phyloP scores from a whole-genome alignment of 164 flowering plant genomes.

The Brasenia schreberi region DNA sequence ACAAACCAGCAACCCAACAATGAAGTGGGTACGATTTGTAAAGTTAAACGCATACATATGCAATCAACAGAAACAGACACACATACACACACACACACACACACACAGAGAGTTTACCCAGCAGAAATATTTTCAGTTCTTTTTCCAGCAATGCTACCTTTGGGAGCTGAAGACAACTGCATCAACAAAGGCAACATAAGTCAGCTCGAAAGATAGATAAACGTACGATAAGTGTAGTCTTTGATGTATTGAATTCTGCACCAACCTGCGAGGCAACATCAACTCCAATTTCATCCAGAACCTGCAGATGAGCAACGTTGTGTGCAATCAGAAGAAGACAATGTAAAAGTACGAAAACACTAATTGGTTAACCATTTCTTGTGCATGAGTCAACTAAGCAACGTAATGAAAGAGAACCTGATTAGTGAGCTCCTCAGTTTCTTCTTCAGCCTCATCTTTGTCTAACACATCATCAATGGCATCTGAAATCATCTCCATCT shows the following conservation, averaged over 20 bases:
- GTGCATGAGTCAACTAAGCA: not conserved
- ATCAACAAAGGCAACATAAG: not conserved
- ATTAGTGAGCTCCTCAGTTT: constrained; percentile 88
- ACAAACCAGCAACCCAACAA: no score
- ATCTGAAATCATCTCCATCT: constrained; percentile 95
- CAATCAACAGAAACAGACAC: no score
- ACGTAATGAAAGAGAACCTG: constrained; percentile 28
- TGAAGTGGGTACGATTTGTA: no score
- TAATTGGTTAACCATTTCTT: not conserved
- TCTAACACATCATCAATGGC: constrained; percentile 85
- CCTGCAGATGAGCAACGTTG: constrained; percentile 21
- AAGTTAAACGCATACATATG: no score
- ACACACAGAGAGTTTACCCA: not conserved
- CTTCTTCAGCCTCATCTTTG: constrained; percentile 94
- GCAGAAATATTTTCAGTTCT: constrained; percentile 24
- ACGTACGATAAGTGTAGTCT: no score
- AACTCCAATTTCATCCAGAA: constrained; percentile 91
- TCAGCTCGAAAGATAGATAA: not conserved
- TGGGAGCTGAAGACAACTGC: constrained; percentile 91
- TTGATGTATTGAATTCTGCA: not conserved
- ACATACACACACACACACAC: not conserved
- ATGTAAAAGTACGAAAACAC: not conserved
- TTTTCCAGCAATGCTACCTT: constrained; percentile 62
- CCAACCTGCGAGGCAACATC: constrained; percentile 91
- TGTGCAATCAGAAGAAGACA: not conserved